phyloP scores from a whole-genome alignment of 2,329 filamentous ascomycete genomes.

The Teratosphaeria nubilosa region DNA sequence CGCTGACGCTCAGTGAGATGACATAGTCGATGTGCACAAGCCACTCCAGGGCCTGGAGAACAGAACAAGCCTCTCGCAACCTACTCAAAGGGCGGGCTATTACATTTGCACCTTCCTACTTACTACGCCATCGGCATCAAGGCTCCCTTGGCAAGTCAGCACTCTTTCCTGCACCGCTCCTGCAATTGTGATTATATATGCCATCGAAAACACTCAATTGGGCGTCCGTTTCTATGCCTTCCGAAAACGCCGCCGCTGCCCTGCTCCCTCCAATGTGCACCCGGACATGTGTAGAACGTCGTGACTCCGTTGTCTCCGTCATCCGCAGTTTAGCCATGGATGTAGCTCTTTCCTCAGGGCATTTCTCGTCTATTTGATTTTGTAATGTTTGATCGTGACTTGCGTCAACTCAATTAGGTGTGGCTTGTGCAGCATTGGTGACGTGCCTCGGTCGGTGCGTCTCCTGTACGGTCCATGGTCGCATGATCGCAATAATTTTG shows the following conservation, averaged over 20 bases:
- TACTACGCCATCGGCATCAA: neutral
- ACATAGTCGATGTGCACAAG: neutral
- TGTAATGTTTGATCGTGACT: neutral
- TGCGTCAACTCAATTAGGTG: neutral
- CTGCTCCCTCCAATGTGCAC: neutral
- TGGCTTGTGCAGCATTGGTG: neutral
- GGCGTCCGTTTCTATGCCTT: neutral
- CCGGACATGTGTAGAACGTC: neutral
- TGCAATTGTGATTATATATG: neutral
- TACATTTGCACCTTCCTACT: neutral
- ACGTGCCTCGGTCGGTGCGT: neutral
- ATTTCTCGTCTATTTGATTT: neutral
- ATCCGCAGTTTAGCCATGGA: neutral
- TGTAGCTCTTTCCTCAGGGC: neutral
- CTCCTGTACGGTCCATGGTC: neutral
- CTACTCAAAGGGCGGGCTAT: constrained; percentile 8
- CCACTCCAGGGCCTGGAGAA: neutral
- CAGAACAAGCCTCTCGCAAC: constrained; percentile 8
- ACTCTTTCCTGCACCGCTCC: neutral
- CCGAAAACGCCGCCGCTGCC: neutral
- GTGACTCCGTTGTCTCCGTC: neutral
- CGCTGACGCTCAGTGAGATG: no score
- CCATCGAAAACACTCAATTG: neutral
- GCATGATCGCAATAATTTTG: neutral
- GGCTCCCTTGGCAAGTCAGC: neutral